These are phyloP conservation scores for Kwoniella pini DNA, from an alignment of 768 basidiomycete genomes.

Conservation along the genomic window DNA sequence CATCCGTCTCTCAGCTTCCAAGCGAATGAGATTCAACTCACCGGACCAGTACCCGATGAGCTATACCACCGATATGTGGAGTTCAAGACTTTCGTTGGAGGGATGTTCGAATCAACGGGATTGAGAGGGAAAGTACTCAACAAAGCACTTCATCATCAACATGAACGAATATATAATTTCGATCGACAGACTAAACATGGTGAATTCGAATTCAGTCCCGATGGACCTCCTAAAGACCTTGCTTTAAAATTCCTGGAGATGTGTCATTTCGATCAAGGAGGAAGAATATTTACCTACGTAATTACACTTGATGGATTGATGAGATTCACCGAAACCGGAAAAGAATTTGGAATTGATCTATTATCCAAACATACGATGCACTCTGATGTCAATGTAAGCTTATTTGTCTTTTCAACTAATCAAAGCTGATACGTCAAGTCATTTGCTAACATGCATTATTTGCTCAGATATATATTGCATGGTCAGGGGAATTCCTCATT, in stretches of 20 bases:
- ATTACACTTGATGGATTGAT: conserved; percentile 72
- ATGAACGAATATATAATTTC: conserved; percentile 57
- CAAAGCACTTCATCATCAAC: conserved; percentile 57
- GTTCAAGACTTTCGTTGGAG: conserved; percentile 57
- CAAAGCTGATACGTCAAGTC: not conserved
- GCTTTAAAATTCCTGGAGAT: conserved; percentile 57
- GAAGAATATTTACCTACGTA: conserved; percentile 74
- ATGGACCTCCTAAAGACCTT: conserved; percentile 35
- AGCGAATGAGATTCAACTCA: conserved; percentile 58
- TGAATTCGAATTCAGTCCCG: conserved; percentile 20
- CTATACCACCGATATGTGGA: conserved; percentile 56
- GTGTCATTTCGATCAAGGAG: conserved; percentile 57
- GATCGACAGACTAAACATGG: conserved; percentile 56
- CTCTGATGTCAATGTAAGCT: conserved; percentile 60
- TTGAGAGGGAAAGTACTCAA: conserved; percentile 57
- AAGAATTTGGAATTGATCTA: conserved; percentile 82
- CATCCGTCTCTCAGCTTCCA: conserved; percentile 55
- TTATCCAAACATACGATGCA: conserved; percentile 85
- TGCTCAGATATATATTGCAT: conserved; percentile 58
- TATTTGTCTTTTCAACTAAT: not conserved
- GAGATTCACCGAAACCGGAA: conserved; percentile 82
- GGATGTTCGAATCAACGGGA: conserved; percentile 57
- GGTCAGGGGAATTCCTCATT: conserved; percentile 57
- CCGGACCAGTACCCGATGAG: conserved; percentile 57
- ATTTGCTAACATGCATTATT: conserved; percentile 6